Percentiles rank a stretch among this genome's conserved stretches.
Evolutionary conservation across 345 rosid species (phyloP).

Genomic region (Limnanthes douglasii): DNA sequence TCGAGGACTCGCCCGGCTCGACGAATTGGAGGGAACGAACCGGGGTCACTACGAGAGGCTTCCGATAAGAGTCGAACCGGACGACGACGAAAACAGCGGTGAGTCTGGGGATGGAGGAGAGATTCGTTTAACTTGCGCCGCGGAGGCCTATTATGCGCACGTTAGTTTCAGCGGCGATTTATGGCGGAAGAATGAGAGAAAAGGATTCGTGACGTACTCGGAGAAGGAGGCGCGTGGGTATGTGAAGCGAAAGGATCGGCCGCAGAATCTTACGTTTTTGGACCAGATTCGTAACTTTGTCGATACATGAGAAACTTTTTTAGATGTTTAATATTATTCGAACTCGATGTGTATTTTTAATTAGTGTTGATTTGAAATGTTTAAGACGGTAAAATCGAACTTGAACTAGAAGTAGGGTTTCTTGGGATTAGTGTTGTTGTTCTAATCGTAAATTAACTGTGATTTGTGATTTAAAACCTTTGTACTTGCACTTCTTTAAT

Average conservation of each 20-base stretch:
- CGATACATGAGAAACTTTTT: too few relatives aligned
- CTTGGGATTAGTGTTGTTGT: too few relatives aligned
- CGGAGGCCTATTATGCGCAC: constrained; percentile 59
- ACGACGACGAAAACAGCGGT: not conserved
- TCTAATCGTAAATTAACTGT: too few relatives aligned
- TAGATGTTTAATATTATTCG: too few relatives aligned
- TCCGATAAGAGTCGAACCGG: constrained; percentile 16
- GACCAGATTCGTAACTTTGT: constrained; percentile 54
- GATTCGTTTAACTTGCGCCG: not conserved
- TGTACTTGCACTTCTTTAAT: too few relatives aligned
- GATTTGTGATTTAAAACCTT: too few relatives aligned
- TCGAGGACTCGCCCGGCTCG: constrained; percentile 39
- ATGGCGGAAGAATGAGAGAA: constrained; percentile 35
- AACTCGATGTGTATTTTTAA: too few relatives aligned
- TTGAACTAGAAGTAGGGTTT: too few relatives aligned
- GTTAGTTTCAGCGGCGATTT: constrained; percentile 41
- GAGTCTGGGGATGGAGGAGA: not conserved
- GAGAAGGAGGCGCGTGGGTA: constrained; percentile 60
- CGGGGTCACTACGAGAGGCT: constrained; percentile 49
- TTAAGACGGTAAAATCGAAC: too few relatives aligned
- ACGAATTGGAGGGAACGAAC: constrained; percentile 61
- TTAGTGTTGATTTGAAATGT: too few relatives aligned
- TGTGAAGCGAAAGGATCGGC: constrained; percentile 52
- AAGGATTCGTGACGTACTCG: constrained; percentile 32
- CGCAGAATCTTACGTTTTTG: constrained; percentile 43